Base-by-base conservation (phyloP, 2,329 filamentous ascomycete species). In the Hymenotorrendiella dingleyae region DNA sequence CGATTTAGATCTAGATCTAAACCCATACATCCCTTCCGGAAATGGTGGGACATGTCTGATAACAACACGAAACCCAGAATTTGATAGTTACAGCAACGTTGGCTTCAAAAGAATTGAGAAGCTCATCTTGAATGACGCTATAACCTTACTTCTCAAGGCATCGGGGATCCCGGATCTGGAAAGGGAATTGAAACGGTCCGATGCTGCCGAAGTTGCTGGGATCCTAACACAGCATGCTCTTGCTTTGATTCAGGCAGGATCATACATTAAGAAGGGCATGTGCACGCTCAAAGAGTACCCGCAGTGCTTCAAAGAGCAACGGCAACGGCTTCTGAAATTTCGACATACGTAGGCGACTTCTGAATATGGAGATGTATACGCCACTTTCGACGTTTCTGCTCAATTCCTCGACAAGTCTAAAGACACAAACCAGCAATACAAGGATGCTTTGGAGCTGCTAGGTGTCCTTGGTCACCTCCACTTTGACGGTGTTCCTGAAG, bases 61-160 rank as follows among this genome's bases (percentile, higher is more conserved):
- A 7, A 69, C 67, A 6, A 65, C 63, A 24, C 53, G 64, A 40
- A 63, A 65, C 36, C 59, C 55, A 1, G 56, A 56, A 19, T 54
- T 51, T 21, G 58, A 44, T 21, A 38, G 40, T 8, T 55, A 64
- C 51, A 62, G 55, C 3, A 65, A 49, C 6, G 47, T 54, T 16
- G 63, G 59, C 7, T 46, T 36, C 30, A 43, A 51, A 37, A 45
- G 48, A 48, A 55, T 62, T 6, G 37, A 46, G 4, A 40, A 50
- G 19, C 56, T 63, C 50, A 42, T 55, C 5, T 26, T 37, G 3
- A 42, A 50, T 3, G 59, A 62, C 20, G 58, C 59, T 6, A 52
- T 41, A 7, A 47, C 49, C 7, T 49, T 63, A 14, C 45, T 63
- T 7, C 47, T 62, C 6, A 56, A 46, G 37, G 39, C 46, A 32